These are phyloP conservation scores for Globisporangium mamillatum DNA, from an alignment of 352 stramenopile genomes.

Conservation along the genomic window DNA sequence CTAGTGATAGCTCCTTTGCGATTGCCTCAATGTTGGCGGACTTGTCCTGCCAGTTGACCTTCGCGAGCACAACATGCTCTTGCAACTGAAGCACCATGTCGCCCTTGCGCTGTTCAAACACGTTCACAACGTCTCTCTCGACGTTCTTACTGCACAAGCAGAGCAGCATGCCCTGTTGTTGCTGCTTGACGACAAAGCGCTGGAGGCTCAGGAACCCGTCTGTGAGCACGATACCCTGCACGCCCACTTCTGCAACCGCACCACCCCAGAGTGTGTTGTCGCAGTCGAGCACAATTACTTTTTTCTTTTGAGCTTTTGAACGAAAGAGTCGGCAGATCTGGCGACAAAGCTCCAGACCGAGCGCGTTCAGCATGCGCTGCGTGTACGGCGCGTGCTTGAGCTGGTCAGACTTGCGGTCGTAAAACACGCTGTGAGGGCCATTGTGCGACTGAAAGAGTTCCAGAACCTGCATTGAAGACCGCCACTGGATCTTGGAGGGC, in stretches of 20 bases:
- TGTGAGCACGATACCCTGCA: constrained; percentile 32
- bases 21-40: constrained; percentile 56
- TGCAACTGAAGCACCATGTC: constrained; percentile 55
- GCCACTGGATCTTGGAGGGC: not conserved
- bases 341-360: constrained; percentile 42
- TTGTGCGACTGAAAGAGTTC: constrained; percentile 32
- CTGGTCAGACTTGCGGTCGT: constrained; percentile 46
- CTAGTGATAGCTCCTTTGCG: constrained; percentile 46
- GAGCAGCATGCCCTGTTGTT: constrained; percentile 49
- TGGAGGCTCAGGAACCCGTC: constrained; percentile 50
- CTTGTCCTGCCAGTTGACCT: constrained; percentile 63
- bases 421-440: constrained; percentile 12
- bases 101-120: constrained; percentile 36
- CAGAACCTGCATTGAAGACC: constrained; percentile 28
- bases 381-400: constrained; percentile 66
- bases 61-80: constrained; percentile 44
- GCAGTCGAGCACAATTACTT: constrained; percentile 78
- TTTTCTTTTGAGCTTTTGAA: constrained; percentile 27
- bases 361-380: constrained; percentile 50
- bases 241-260: constrained; percentile 55
- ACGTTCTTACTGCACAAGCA: constrained; percentile 76
- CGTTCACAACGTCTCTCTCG: constrained; percentile 39
- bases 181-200: constrained; percentile 48
- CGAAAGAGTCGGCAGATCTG: constrained; percentile 52
- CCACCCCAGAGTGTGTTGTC: constrained; percentile 77